phyloP scores from a whole-genome alignment of 2,329 filamentous ascomycete genomes.

The Fusarium tupiense region DNA sequence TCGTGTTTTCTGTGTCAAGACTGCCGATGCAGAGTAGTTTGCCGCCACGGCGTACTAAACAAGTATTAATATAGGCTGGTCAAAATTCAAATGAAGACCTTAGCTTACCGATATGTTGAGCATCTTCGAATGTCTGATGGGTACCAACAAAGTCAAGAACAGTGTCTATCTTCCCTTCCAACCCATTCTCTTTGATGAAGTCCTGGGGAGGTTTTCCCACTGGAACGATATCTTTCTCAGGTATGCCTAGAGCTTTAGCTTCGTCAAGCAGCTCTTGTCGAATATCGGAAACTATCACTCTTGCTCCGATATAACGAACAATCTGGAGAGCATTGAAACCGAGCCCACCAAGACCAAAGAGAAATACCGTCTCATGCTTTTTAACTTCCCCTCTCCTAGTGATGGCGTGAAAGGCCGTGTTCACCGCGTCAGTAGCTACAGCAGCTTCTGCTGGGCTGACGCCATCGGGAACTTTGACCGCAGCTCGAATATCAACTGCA shows the following conservation, averaged over 20 bases:
- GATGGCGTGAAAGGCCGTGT: conserved; percentile 35
- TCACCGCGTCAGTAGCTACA: conserved; percentile 36
- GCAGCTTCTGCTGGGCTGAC: conserved; percentile 31
- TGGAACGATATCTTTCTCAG: conserved; percentile 19
- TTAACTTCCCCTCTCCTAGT: conserved; percentile 26
- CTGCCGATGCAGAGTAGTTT: conserved; percentile 54
- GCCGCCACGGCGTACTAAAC: conserved; percentile 36
- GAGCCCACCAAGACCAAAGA: conserved; percentile 29
- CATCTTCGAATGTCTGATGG: conserved; percentile 37
- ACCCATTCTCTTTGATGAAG: not conserved
- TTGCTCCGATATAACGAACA: conserved; percentile 18
- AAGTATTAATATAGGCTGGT: rapidly evolving
- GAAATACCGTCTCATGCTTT: conserved; percentile 14
- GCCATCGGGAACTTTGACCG: conserved; percentile 25
- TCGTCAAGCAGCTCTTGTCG: conserved; percentile 29
- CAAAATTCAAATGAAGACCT: not conserved
- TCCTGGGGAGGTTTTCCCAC: conserved; percentile 16
- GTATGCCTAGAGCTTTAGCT: conserved; percentile 16
- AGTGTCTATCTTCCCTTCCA: conserved; percentile 23
- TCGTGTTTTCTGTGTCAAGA: conserved; percentile 50
- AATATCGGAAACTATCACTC: conserved; percentile 33
- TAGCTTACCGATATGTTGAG: conserved; percentile 32
- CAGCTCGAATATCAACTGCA: conserved; percentile 38
- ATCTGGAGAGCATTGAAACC: conserved; percentile 37
- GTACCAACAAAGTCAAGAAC: conserved; percentile 37